A percentile compares a stretch with the other conserved stretches of the same genome.
Conservation (phyloP, 2,329 filamentous ascomycete species). For the Sordariomycetes sp. region DNA sequence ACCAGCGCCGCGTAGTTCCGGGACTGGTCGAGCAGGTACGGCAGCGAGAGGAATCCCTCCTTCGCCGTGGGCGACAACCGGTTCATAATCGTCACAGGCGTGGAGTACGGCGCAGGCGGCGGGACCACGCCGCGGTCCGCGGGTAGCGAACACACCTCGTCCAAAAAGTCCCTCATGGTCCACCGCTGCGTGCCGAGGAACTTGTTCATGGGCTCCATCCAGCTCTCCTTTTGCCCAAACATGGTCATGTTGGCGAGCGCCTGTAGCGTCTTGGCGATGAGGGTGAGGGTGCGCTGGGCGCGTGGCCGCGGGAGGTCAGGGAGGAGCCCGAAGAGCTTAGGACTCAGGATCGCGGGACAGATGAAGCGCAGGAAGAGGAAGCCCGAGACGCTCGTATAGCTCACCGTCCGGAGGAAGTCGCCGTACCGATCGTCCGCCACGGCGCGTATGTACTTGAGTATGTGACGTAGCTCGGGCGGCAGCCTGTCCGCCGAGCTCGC, state of each 20-base stretch:
- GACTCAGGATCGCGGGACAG: slow-evolving; percentile 89
- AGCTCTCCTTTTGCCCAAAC: slow-evolving; percentile 91
- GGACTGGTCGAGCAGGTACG: slow-evolving; percentile 83
- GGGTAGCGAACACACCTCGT: slow-evolving; percentile 73
- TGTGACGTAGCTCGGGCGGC: slow-evolving; percentile 68
- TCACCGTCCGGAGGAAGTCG: slow-evolving; percentile 77
- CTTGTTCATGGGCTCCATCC: slow-evolving; percentile 97
- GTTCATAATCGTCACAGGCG: slow-evolving; percentile 78
- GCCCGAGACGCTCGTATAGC: slow-evolving; percentile 88
- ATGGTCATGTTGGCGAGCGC: slow-evolving; percentile 81
- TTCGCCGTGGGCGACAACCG: slow-evolving; percentile 68
- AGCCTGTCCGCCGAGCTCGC: slow-evolving; percentile 59
- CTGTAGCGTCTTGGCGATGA: slow-evolving; percentile 87
- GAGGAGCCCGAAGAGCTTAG: slow-evolving; percentile 80
- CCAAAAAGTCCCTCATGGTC: slow-evolving; percentile 77
- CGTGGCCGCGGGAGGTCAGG: slow-evolving; percentile 69
- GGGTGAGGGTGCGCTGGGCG: slow-evolving; percentile 76
- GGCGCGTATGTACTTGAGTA: slow-evolving; percentile 82
- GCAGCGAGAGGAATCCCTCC: slow-evolving; percentile 86
- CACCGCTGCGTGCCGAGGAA: slow-evolving; percentile 66
- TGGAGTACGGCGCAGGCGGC: slow-evolving; percentile 71
- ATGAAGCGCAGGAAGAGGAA: slow-evolving; percentile 93
- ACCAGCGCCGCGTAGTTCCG: slow-evolving; percentile 76
- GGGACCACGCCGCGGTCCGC: slow-evolving; percentile 44
- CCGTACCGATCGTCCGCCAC: slow-evolving; percentile 93